Conservation (phyloP, 176 grass and related monocot species). For the Aegilops umbellulata region DNA sequence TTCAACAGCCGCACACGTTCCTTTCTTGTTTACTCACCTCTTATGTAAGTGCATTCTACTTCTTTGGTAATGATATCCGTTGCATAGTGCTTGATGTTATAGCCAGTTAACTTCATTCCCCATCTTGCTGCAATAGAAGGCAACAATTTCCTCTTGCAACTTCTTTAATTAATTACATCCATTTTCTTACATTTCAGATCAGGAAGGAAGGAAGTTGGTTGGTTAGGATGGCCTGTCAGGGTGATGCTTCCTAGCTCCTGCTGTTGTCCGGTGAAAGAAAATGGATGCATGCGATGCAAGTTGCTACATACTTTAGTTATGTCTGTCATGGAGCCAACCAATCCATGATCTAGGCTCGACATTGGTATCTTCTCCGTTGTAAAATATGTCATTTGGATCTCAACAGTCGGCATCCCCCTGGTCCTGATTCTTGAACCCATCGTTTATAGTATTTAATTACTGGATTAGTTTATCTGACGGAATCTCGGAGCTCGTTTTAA, state of each 20-base stretch:
- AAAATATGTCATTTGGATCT: slow-evolving; percentile 51
- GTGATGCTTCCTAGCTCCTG: slow-evolving; percentile 23
- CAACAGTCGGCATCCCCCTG: slow-evolving; percentile 27
- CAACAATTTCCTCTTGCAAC: background rate
- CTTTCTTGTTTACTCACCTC: background rate
- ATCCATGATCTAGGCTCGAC: background rate
- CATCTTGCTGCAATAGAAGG: background rate
- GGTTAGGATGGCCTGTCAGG: slow-evolving; percentile 3
- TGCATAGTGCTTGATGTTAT: background rate
- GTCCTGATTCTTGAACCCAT: slow-evolving; percentile 35
- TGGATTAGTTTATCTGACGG: slow-evolving; percentile 15
- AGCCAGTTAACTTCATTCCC: background rate
- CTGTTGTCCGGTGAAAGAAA: slow-evolving; percentile 15
- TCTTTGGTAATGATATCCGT: background rate
- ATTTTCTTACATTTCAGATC: slow-evolving; percentile 37
- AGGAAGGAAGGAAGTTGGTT: slow-evolving; percentile 9
- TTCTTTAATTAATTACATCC: slow-evolving; percentile 18
- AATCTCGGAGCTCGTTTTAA: slow-evolving; percentile 11
- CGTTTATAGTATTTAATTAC: slow-evolving; percentile 19
- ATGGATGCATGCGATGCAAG: slow-evolving; percentile 2
- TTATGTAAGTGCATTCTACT: background rate
- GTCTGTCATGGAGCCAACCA: slow-evolving; percentile 24
- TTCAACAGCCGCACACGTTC: background rate
- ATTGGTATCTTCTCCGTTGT: slow-evolving; percentile 37
- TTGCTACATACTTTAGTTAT: slow-evolving; percentile 26